Conservation (phyloP, 306 rosid species). For the Medicago lupulina region DNA sequence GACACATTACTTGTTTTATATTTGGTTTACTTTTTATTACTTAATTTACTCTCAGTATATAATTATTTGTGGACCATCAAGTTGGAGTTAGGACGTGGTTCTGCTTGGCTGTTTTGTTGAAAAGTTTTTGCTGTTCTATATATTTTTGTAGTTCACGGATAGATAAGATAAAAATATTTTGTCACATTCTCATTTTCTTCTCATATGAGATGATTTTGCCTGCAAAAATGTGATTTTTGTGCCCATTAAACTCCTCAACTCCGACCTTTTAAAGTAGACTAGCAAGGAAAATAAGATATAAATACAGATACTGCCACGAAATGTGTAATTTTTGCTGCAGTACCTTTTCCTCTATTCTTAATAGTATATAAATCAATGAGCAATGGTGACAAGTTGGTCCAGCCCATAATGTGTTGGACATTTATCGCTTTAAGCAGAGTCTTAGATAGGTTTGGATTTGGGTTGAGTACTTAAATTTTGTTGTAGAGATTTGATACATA, state of each 20-base stretch:
- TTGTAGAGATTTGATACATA: conserved; percentile 10
- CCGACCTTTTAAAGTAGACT: conserved; percentile 17
- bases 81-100: conserved; percentile 21
- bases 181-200: conserved; percentile 9
- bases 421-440: conserved; percentile 13
- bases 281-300: neutral
- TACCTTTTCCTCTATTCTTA: neutral
- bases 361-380: conserved; percentile 13
- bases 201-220: conserved; percentile 21
- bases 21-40: conserved; percentile 11
- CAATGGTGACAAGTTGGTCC: neutral
- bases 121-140: neutral
- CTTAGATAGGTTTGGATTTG: neutral
- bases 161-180: neutral
- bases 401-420: neutral
- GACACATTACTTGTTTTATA: conserved; percentile 16
- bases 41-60: conserved; percentile 9
- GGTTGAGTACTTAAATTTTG: neutral
- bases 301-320: conserved; percentile 8
- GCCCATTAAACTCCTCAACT: neutral
- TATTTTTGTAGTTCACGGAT: conserved; percentile 2
- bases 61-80: conserved; percentile 1
- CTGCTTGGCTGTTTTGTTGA: conserved; percentile 13
- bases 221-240: neutral
- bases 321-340: neutral